A percentile compares a stretch with the other conserved stretches of the same genome.
Conservation (phyloP, 176 grass and related monocot species). For the Oryza punctata region DNA sequence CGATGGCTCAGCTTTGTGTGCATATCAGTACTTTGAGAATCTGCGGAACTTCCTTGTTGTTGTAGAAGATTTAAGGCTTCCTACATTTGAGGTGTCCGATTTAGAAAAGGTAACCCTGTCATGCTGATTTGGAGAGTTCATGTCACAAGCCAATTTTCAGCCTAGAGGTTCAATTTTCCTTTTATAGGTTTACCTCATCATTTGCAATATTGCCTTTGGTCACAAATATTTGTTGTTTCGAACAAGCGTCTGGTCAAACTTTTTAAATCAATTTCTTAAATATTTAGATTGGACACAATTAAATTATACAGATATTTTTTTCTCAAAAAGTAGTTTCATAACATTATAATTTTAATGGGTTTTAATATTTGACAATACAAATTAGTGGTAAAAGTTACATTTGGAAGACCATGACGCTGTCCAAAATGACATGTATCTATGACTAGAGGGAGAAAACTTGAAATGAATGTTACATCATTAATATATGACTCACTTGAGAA, state of each 20-base stretch:
- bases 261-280: not conserved
- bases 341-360: not conserved
- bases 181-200: not conserved
- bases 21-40: conserved; percentile 92
- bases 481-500: not conserved
- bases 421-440: not conserved
- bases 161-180: conserved; percentile 6
- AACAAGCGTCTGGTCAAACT: not conserved
- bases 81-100: conserved; percentile 92
- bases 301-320: not conserved
- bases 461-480: not conserved
- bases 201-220: not conserved
- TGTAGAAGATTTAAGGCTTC: conserved; percentile 65
- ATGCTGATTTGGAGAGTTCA: conserved; percentile 21
- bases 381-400: not conserved
- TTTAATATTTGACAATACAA: not conserved
- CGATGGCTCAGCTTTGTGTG: conserved; percentile 83
- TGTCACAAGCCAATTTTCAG: not conserved
- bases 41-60: conserved; percentile 78
- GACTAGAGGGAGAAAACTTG: not conserved
- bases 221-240: not conserved
- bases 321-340: not conserved
- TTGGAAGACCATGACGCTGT: not conserved
- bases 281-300: not conserved
- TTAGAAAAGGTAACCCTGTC: conserved; percentile 63